A percentile compares a stretch with the other conserved stretches of the same genome.
Evolutionary conservation across 2,329 filamentous ascomycete species (phyloP).

Genomic region (Cytospora piceae): DNA sequence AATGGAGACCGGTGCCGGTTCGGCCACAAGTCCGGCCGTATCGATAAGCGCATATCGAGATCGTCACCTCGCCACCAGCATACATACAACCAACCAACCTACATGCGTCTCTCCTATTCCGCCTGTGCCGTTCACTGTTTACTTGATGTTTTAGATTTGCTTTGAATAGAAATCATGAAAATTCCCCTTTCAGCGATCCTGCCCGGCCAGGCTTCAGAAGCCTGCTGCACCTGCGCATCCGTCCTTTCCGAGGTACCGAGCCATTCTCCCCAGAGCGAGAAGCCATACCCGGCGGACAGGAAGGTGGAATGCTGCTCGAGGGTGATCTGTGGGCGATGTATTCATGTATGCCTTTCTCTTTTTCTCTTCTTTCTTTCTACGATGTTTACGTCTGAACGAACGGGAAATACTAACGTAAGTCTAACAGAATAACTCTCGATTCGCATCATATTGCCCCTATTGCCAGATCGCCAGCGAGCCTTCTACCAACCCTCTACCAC

Average conservation of each 20-base stretch:
- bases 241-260: slow-evolving; percentile 59
- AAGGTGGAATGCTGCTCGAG: slow-evolving; percentile 70
- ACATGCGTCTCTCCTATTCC: not conserved
- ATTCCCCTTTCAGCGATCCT: slow-evolving; percentile 18
- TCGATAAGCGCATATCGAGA: slow-evolving; percentile 27
- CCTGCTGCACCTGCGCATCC: slow-evolving; percentile 73
- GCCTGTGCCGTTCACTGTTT: not conserved
- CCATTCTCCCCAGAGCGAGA: slow-evolving; percentile 61
- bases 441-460: slow-evolving; percentile 70
- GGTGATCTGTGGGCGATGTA: slow-evolving; percentile 72
- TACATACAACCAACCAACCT: not conserved
- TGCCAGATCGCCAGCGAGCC: slow-evolving; percentile 72
- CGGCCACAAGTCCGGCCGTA: slow-evolving; percentile 18
- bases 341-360: slow-evolving; percentile 52
- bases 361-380: not conserved
- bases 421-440: slow-evolving; percentile 65
- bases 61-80: slow-evolving; percentile 27
- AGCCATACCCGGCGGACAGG: slow-evolving; percentile 57
- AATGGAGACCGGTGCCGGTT: slow-evolving; percentile 12
- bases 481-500: slow-evolving; percentile 54
- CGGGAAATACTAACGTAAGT: not conserved
- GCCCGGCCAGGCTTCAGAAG: slow-evolving; percentile 38
- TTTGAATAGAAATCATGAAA: slow-evolving; percentile 20
- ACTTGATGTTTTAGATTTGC: not conserved
- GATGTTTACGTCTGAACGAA: no score